phyloP scores from a whole-genome alignment of 495 filamentous ascomycete species.

The Monascus purpureus region DNA sequence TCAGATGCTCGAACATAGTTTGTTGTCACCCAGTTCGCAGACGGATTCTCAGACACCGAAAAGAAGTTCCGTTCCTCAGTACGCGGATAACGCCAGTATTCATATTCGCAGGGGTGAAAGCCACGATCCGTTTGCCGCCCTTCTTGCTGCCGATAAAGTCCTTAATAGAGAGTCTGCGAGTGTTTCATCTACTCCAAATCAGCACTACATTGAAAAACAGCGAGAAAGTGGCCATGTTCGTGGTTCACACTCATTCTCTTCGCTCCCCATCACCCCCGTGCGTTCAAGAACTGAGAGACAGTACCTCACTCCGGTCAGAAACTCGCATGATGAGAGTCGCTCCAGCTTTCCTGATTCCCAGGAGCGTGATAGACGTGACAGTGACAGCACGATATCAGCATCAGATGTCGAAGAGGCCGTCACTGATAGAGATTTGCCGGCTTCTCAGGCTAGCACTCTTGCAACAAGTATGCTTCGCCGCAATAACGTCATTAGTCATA shows the following conservation, averaged over 20 bases:
- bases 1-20: constrained; percentile 43
- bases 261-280: constrained; percentile 63
- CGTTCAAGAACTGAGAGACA: constrained; percentile 29
- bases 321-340: constrained; percentile 32
- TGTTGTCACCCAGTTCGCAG: constrained; percentile 27
- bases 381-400: constrained; percentile 82
- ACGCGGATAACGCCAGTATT: constrained; percentile 26
- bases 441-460: constrained; percentile 35
- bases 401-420: constrained; percentile 54
- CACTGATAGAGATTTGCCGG: constrained; percentile 40
- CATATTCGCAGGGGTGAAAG: constrained; percentile 25
- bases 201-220: constrained; percentile 29
- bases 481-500: constrained; percentile 14
- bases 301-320: constrained; percentile 43
- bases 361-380: constrained; percentile 40
- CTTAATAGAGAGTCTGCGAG: constrained; percentile 60
- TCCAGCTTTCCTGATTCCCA: constrained; percentile 12
- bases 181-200: constrained; percentile 47
- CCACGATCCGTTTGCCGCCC: constrained; percentile 53
- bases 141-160: constrained; percentile 60
- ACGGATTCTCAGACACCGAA: constrained; percentile 33
- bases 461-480: constrained; percentile 39
- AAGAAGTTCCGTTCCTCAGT: constrained; percentile 31
- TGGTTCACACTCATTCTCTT: constrained; percentile 62
- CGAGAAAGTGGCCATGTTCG: constrained; percentile 45